These are phyloP conservation scores for Pholiota adiposa DNA, from an alignment of 1,284 basidiomycete genomes.

Conservation along the genomic window DNA sequence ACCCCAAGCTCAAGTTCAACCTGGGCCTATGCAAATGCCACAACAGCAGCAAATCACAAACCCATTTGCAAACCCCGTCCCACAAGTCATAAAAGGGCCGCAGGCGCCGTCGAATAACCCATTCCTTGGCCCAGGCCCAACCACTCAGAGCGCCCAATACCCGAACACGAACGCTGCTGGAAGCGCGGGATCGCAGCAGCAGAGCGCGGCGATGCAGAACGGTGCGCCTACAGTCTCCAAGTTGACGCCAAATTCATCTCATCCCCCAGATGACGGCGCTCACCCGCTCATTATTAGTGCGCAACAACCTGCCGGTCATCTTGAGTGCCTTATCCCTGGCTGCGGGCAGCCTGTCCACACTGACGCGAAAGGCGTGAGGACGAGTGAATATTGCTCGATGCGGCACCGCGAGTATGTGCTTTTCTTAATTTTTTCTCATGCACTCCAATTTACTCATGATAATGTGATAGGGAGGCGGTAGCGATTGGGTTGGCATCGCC, in stretches of 20 bases:
- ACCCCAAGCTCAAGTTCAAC: constrained; percentile 14
- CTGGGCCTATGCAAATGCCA: not conserved
- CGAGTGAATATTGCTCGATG: constrained; percentile 55
- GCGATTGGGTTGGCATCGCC: constrained; percentile 44
- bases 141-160: constrained; percentile 10
- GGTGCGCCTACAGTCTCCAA: constrained; percentile 19
- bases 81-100: constrained; percentile 20
- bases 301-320: constrained; percentile 35
- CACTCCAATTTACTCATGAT: not conserved
- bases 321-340: constrained; percentile 51
- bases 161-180: not conserved
- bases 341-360: constrained; percentile 54
- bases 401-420: constrained; percentile 53
- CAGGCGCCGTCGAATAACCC: constrained; percentile 32
- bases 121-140: constrained; percentile 27
- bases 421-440: constrained; percentile 6
- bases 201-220: constrained; percentile 22
- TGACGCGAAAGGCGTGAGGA: constrained; percentile 45
- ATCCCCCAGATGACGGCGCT: constrained; percentile 22
- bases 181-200: constrained; percentile 10
- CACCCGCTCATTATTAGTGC: constrained; percentile 33
- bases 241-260: not conserved
- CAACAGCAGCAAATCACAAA: constrained; percentile 15
- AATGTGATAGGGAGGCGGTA: constrained; percentile 48
- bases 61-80: constrained; percentile 19